These are phyloP conservation scores for Solanum hybrid DNA, from an alignment of 305 asterid species.

Conservation along the genomic window DNA sequence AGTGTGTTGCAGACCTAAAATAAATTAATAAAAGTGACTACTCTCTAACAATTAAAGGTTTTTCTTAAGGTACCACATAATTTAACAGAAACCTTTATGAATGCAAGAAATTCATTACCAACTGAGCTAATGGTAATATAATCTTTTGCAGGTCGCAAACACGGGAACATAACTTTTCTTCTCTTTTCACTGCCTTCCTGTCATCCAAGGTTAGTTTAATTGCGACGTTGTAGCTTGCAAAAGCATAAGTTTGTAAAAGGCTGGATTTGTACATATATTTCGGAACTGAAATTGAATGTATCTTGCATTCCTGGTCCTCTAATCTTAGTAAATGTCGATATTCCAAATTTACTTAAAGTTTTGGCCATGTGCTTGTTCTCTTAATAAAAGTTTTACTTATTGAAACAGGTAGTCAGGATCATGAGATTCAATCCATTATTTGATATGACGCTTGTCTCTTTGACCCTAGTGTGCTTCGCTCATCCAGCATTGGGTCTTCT, in stretches of 20 bases:
- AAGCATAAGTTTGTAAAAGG: neutral
- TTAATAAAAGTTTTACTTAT: constrained; percentile 4
- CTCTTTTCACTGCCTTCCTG: constrained; percentile 39
- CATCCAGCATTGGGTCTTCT: constrained; percentile 92
- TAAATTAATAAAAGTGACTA: neutral
- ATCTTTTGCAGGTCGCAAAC: constrained; percentile 59
- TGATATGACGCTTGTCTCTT: constrained; percentile 49
- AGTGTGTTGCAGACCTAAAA: neutral
- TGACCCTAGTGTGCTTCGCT: constrained; percentile 56
- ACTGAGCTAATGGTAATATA: constrained; percentile 22
- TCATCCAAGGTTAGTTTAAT: constrained; percentile 57
- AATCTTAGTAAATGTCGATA: neutral
- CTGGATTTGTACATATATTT: neutral
- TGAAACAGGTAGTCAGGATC: constrained; percentile 63
- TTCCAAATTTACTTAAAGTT: neutral
- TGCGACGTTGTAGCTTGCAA: neutral
- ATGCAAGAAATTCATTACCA: neutral
- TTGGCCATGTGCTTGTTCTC: neutral
- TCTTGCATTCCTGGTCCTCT: neutral
- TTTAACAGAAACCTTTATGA: neutral
- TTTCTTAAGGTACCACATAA: neutral
- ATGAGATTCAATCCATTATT: constrained; percentile 45
- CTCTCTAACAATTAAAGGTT: neutral
- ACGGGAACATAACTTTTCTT: constrained; percentile 44
- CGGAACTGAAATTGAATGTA: neutral